Conservation (phyloP, 108 stramenopile species). For the Licmophora abbreviata region DNA sequence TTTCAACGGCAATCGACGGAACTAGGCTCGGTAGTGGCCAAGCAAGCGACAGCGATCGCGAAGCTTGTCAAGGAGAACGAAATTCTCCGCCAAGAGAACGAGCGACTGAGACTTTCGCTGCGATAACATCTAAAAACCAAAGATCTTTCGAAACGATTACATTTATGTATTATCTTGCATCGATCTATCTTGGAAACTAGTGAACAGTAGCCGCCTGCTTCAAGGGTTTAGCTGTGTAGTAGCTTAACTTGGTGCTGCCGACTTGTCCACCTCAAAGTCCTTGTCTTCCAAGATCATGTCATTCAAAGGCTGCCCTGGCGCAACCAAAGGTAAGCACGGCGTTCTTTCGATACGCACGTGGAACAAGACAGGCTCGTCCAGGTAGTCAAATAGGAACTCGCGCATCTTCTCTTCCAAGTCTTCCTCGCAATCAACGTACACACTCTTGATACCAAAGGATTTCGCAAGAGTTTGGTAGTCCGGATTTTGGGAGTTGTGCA, state of each 20-base stretch:
- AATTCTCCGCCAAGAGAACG: too few relatives aligned
- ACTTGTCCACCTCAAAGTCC: slow-evolving; percentile 66
- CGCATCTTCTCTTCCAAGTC: slow-evolving; percentile 73
- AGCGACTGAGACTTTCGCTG: too few relatives aligned
- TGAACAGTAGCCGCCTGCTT: too few relatives aligned
- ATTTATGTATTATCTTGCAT: too few relatives aligned
- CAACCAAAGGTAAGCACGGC: slow-evolving; percentile 80
- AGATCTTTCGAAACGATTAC: slow-evolving; percentile 20
- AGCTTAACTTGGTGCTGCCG: slow-evolving; percentile 75
- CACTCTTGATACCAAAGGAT: slow-evolving; percentile 71
- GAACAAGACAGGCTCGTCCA: slow-evolving; percentile 86
- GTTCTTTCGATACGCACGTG: slow-evolving; percentile 82
- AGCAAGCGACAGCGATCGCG: too few relatives aligned
- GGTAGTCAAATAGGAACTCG: slow-evolving; percentile 75
- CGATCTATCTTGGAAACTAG: too few relatives aligned
- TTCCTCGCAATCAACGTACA: slow-evolving; percentile 66
- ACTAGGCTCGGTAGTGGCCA: too few relatives aligned
- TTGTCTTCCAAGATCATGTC: slow-evolving; percentile 84
- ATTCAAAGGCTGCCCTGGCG: slow-evolving; percentile 79
- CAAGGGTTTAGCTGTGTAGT: too few relatives aligned
- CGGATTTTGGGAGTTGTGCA: slow-evolving; percentile 69
- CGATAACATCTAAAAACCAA: slow-evolving; percentile 12
- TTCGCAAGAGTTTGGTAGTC: slow-evolving; percentile 66
- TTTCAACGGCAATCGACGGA: too few relatives aligned
- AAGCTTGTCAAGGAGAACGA: too few relatives aligned